phyloP scores from a whole-genome alignment of 2,329 filamentous ascomycete genomes.

The Rutstroemia sp. region DNA sequence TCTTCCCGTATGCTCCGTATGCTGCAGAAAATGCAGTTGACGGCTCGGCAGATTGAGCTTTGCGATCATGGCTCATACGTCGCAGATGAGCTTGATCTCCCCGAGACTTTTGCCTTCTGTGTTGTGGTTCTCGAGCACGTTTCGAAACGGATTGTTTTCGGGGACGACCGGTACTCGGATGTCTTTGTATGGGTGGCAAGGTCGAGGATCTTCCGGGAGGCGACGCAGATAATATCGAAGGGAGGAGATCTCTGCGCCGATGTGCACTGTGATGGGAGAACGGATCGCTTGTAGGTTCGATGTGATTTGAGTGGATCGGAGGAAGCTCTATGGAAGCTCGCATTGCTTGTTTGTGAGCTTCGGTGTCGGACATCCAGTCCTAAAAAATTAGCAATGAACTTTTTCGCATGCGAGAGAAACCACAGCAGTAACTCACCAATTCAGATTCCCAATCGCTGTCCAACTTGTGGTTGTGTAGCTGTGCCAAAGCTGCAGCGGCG shows the following conservation, averaged over 20 bases:
- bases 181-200: conserved; percentile 72
- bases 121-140: conserved; percentile 64
- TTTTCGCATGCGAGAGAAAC: not conserved
- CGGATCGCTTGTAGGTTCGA: conserved; percentile 56
- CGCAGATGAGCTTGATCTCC: conserved; percentile 63
- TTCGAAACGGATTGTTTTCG: conserved; percentile 84
- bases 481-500: conserved; percentile 79
- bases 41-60: conserved; percentile 82
- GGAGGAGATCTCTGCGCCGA: conserved; percentile 67
- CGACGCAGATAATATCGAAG: conserved; percentile 74
- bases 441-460: conserved; percentile 74
- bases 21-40: conserved; percentile 43
- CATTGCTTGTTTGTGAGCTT: conserved; percentile 55
- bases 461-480: conserved; percentile 72
- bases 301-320: conserved; percentile 52
- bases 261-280: conserved; percentile 54
- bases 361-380: conserved; percentile 67
- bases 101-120: conserved; percentile 70
- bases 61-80: conserved; percentile 61
- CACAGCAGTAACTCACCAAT: conserved; percentile 46
- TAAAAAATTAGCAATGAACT: conserved; percentile 26
- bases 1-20: conserved; percentile 56
- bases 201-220: conserved; percentile 84
- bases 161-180: conserved; percentile 62
- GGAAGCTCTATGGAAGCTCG: conserved; percentile 63